A percentile compares a stretch with the other conserved stretches of the same genome.
Conservation (phyloP, 1,139 yeast species). For the Meyerozyma carpophila region DNA sequence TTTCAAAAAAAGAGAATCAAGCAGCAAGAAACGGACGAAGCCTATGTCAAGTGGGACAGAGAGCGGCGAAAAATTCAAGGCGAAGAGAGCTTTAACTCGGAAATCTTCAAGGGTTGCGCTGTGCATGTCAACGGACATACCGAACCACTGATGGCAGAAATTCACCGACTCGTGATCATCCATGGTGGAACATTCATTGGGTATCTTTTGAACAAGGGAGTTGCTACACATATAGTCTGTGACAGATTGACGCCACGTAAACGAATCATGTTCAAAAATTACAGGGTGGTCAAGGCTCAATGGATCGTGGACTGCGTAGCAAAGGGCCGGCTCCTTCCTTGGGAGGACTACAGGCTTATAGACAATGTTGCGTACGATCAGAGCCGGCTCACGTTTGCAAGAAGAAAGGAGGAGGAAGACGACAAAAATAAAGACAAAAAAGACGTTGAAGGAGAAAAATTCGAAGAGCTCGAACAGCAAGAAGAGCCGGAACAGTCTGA, state of each 20-base stretch:
- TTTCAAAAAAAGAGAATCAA: slow-evolving; percentile 61
- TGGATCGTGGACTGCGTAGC: slow-evolving; percentile 74
- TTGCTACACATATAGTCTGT: slow-evolving; percentile 83
- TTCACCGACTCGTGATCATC: slow-evolving; percentile 64
- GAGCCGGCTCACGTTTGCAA: slow-evolving; percentile 23
- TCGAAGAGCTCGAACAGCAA: slow-evolving; percentile 5
- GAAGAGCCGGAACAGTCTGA: slow-evolving; percentile 3
- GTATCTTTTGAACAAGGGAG: slow-evolving; percentile 61
- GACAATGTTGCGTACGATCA: slow-evolving; percentile 51
- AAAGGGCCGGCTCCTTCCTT: slow-evolving; percentile 45
- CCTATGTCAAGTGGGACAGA: slow-evolving; percentile 45
- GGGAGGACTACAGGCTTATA: slow-evolving; percentile 62
- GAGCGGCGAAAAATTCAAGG: slow-evolving; percentile 27
- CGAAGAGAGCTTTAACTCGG: slow-evolving; percentile 8
- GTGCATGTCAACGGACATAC: slow-evolving; percentile 87
- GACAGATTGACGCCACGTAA: slow-evolving; percentile 75
- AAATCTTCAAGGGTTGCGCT: slow-evolving; percentile 55
- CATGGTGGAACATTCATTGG: slow-evolving; percentile 80
- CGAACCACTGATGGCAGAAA: slow-evolving; percentile 62
- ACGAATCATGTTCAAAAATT: slow-evolving; percentile 55
- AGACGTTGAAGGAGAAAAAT: slow-evolving; percentile 7
- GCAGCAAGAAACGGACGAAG: slow-evolving; percentile 64
- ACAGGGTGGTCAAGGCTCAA: slow-evolving; percentile 71
- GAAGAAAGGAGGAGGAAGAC: background rate
- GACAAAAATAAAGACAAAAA: background rate